phyloP scores from a whole-genome alignment of 805 yeast species.

The Saturnispora silvae region DNA sequence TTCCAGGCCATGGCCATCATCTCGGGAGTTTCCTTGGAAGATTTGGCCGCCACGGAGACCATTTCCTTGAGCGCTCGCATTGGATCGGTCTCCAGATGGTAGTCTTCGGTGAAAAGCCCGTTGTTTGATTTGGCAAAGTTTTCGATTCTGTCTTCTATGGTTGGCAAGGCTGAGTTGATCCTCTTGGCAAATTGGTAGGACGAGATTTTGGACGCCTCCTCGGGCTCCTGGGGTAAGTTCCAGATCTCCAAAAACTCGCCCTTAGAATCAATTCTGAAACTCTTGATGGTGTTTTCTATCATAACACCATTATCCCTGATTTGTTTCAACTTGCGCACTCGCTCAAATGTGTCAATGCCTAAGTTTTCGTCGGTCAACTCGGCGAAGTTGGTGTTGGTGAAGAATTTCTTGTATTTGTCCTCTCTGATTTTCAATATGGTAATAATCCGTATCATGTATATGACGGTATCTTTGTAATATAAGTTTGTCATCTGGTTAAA shows the following conservation, averaged over 20 bases:
- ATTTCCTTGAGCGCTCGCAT: neutral
- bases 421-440: slow-evolving; percentile 5
- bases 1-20: slow-evolving; percentile 9
- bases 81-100: neutral
- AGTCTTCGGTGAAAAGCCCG: slow-evolving; percentile 8
- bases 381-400: neutral
- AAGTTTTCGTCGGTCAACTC: slow-evolving; percentile 5
- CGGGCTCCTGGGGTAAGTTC: slow-evolving; percentile 5
- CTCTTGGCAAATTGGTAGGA: neutral
- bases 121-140: slow-evolving; percentile 4
- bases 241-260: slow-evolving; percentile 7
- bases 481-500: slow-evolving; percentile 2
- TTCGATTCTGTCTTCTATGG: slow-evolving; percentile 2
- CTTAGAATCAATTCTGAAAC: slow-evolving; percentile 4
- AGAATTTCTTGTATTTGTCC: neutral
- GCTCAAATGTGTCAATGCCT: slow-evolving; percentile 1
- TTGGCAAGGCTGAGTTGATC: neutral
- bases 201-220: neutral
- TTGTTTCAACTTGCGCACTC: neutral
- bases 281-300: slow-evolving; percentile 3
- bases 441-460: slow-evolving; percentile 6
- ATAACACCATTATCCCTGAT: neutral
- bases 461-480: slow-evolving; percentile 3
- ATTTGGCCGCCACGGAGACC: slow-evolving; percentile 1
- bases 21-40: slow-evolving; percentile 1